Conservation (phyloP, 805 yeast species). For the Candida pini region DNA sequence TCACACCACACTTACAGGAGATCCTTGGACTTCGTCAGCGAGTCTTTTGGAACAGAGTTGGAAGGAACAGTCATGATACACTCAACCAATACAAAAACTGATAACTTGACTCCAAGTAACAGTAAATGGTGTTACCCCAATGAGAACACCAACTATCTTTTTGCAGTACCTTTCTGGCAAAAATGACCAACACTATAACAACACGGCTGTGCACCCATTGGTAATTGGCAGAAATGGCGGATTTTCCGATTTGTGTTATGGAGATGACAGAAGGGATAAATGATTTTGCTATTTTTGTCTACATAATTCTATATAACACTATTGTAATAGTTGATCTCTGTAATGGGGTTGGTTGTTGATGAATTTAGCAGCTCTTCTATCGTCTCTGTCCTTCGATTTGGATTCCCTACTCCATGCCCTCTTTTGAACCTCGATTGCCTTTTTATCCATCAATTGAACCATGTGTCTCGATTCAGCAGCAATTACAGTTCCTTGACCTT, state of each 20-base stretch:
- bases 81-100: too few species aligned
- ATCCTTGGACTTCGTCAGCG: too few species aligned
- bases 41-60: too few species aligned
- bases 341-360: constrained; percentile 80
- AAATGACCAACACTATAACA: too few species aligned
- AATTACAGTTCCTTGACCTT: constrained; percentile 69
- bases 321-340: constrained; percentile 64
- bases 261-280: constrained; percentile 2
- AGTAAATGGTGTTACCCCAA: too few species aligned
- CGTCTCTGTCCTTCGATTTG: constrained; percentile 43
- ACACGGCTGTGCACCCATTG: too few species aligned
- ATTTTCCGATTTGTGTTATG: constrained; percentile 8
- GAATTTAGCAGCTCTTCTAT: constrained; percentile 56
- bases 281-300: too few species aligned
- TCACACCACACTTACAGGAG: constrained; percentile 11
- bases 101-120: too few species aligned
- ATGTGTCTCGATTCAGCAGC: constrained; percentile 68
- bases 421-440: constrained; percentile 38
- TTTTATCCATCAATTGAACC: constrained; percentile 33
- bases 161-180: too few species aligned
- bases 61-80: too few species aligned
- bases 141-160: too few species aligned
- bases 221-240: constrained; percentile 15
- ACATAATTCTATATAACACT: neutral
- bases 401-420: constrained; percentile 59